Percentiles rank a stretch among this genome's conserved stretches.
Conservation (phyloP, 805 yeast species). For the Candida jianshihensis region DNA sequence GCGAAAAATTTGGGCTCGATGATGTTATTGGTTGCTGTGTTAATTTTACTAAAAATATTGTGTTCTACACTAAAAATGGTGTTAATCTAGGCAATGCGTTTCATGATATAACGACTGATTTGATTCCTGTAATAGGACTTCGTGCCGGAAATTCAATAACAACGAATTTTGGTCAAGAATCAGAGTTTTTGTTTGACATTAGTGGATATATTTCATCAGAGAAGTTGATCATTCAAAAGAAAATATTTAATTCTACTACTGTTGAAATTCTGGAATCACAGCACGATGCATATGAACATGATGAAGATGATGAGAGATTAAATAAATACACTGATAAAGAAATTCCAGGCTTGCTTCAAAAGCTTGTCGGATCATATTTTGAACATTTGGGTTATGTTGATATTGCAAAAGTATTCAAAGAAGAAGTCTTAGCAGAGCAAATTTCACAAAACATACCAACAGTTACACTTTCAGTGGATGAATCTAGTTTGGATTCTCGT, state of each 20-base stretch:
- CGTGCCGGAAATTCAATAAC: slow-evolving; percentile 27
- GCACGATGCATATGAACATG: no score
- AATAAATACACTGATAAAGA: slow-evolving; percentile 14
- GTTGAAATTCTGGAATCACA: neutral
- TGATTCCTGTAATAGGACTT: slow-evolving; percentile 43
- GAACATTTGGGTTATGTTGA: slow-evolving; percentile 53
- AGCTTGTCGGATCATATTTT: slow-evolving; percentile 41
- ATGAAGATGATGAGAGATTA: slow-evolving; percentile 6
- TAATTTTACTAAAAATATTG: slow-evolving; percentile 52
- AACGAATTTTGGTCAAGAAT: slow-evolving; percentile 40
- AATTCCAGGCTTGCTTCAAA: slow-evolving; percentile 23
- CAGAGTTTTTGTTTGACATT: slow-evolving; percentile 57
- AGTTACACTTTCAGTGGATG: slow-evolving; percentile 27
- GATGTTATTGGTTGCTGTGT: slow-evolving; percentile 84
- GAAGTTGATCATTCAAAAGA: slow-evolving; percentile 30
- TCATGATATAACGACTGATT: slow-evolving; percentile 30
- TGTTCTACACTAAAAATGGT: slow-evolving; percentile 83
- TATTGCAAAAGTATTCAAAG: slow-evolving; percentile 43
- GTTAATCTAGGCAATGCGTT: slow-evolving; percentile 51
- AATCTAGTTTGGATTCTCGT: slow-evolving; percentile 31
- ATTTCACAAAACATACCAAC: slow-evolving; percentile 4
- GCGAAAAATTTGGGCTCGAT: slow-evolving; percentile 41
- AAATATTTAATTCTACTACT: slow-evolving; percentile 18
- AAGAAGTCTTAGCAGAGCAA: slow-evolving; percentile 33
- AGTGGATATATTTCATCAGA: slow-evolving; percentile 41